phyloP scores from a whole-genome alignment of 2,329 filamentous ascomycete species.

The Neonectria coccinea region DNA sequence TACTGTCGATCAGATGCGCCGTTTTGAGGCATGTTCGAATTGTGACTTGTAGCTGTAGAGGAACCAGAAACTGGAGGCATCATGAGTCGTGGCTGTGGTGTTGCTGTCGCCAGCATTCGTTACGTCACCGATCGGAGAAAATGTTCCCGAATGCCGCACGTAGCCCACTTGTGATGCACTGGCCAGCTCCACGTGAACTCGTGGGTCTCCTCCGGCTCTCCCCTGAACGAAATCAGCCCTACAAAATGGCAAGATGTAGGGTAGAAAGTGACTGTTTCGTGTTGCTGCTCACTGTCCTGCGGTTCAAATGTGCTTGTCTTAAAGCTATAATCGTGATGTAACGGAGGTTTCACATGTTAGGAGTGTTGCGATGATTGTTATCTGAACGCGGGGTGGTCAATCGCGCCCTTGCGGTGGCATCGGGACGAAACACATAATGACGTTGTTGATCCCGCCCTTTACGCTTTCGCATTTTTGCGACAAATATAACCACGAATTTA shows the following conservation, averaged over 20 bases:
- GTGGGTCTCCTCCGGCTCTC: no score
- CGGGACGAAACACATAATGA: no score
- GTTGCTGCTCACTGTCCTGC: no score
- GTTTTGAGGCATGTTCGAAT: conserved; percentile 36
- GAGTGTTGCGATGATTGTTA: not conserved
- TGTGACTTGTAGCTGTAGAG: not conserved
- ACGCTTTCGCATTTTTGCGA: no score
- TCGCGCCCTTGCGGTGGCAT: not conserved
- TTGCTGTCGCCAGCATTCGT: conserved; percentile 27
- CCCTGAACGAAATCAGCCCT: not conserved
- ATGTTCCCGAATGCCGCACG: conserved; percentile 18
- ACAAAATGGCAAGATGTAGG: not conserved
- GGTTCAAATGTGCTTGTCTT: not conserved
- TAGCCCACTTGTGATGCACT: not conserved
- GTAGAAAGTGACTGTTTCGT: not conserved
- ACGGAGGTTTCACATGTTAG: not conserved
- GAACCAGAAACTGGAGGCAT: conserved; percentile 27
- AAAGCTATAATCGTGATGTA: not conserved
- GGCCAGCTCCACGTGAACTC: no score
- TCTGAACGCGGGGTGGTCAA: not conserved
- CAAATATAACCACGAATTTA: no score
- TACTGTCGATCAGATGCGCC: conserved; percentile 22
- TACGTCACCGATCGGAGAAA: conserved; percentile 29
- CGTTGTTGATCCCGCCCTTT: no score
- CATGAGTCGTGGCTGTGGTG: conserved; percentile 17